Base-by-base conservation (phyloP, 1,139 yeast genomes). In the Suhomyces chickasaworum region DNA sequence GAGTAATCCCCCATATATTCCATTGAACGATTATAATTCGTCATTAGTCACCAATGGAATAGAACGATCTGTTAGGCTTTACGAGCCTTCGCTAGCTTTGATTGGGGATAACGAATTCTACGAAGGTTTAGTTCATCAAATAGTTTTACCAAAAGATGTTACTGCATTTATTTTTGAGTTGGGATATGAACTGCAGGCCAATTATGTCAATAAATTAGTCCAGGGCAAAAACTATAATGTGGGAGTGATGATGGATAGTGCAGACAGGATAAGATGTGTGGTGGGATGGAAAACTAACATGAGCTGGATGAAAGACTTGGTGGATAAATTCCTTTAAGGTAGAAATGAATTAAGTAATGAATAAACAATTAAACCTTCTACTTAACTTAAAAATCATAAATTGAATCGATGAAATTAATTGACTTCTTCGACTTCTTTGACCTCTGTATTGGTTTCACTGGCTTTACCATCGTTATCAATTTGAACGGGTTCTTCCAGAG, bases 1-100 rank as follows among this genome's bases (percentile, higher is more conserved):
- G 0, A 80, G 96, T 18, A 93, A 93, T 57, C 99, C 99, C 0
- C 99, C 99, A 0, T 93, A 93, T 59, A 84, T 93, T 8, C 83
- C 91, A 0, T 15, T 42, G 2, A 43, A 56, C 0, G 81, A 80
- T 30, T 80, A 78, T 56, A 55, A 58, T 2, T 53, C 44, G 39
- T 64, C 58, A 32, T 52, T 45, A 58, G 63, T 38, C 50, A 77
- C 50, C 25, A 54, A 62, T 46, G 77, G 75, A 1, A 65, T 71
- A 0, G 85, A 82, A 45, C 64, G 63, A 39, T 85, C 96, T 0
- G 98, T 91, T 0, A 68, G 78, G 29, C 45, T 64, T 20, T 85
- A 78, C 61, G 99, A 93, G 65, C 98, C 99, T 0, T 57, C 63
- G 22, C 60, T 81, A 31, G 99, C 99, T 0, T 68, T 93, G 12